Percentiles rank a stretch among this genome's conserved stretches.
These are phyloP conservation scores for Suillus variegatus DNA, from an alignment of 768 basidiomycete species.

Conservation along the genomic window DNA sequence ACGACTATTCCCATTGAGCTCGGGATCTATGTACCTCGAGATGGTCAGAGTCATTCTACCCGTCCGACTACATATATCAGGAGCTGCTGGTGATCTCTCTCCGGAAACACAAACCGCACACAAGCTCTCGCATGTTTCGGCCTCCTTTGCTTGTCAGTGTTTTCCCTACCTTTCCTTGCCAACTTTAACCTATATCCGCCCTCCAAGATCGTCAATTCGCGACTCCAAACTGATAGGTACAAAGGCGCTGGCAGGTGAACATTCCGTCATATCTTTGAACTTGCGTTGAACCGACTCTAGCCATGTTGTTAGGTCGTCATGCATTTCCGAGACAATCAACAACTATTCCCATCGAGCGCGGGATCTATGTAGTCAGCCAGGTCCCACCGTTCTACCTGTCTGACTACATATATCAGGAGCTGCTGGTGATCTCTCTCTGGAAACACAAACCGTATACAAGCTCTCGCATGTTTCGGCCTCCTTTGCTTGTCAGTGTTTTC, in stretches of 20 bases:
- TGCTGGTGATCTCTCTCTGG: neutral
- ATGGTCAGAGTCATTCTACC: too few species aligned
- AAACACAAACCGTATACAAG: neutral
- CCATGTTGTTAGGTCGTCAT: neutral
- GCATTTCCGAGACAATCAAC: neutral
- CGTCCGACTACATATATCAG: neutral
- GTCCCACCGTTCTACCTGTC: too few species aligned
- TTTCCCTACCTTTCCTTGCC: neutral
- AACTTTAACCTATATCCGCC: neutral
- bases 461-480: neutral
- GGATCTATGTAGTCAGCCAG: neutral
- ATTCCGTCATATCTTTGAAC: neutral
- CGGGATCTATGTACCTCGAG: neutral
- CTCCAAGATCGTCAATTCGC: neutral
- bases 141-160: neutral
- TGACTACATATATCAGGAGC: neutral
- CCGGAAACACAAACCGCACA: neutral
- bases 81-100: neutral
- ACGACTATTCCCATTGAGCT: neutral
- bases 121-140: neutral
- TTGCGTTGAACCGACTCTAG: neutral
- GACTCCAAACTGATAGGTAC: neutral
- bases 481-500: neutral
- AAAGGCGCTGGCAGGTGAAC: neutral
- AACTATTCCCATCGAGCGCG: neutral